These are phyloP conservation scores for Magnusiomyces tetraspermus DNA, from an alignment of 1,139 yeast species.

Conservation along the genomic window DNA sequence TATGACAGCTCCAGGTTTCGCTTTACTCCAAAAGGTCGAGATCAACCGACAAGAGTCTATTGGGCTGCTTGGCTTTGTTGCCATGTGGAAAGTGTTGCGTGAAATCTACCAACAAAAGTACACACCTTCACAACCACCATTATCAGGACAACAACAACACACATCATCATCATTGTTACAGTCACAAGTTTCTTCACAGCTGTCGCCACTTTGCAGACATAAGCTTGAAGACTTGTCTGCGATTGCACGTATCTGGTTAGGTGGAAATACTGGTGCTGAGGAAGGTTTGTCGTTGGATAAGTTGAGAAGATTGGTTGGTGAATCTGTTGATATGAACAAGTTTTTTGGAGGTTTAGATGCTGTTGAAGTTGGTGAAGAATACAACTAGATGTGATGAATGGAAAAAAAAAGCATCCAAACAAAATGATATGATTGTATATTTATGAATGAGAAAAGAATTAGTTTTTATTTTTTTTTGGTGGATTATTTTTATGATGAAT, in stretches of 20 bases:
- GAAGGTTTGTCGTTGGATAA: constrained; percentile 26
- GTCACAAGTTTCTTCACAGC: too few species aligned
- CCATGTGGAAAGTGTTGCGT: constrained; percentile 22
- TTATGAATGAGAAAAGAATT: too few species aligned
- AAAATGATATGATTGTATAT: too few species aligned
- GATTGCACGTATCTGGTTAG: constrained; percentile 32
- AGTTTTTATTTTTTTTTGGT: too few species aligned
- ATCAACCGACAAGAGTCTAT: constrained; percentile 21
- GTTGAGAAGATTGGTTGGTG: constrained; percentile 29
- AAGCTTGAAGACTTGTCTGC: constrained; percentile 21
- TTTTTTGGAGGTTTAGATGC: constrained; percentile 28
- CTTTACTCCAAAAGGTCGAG: constrained; percentile 18
- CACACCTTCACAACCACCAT: too few species aligned
- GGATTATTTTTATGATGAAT: too few species aligned
- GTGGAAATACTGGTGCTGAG: constrained; percentile 29
- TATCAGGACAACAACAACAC: too few species aligned
- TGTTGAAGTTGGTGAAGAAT: constrained; percentile 23
- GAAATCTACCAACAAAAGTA: constrained; percentile 15
- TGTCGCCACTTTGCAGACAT: constrained; percentile 7
- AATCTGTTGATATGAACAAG: constrained; percentile 26
- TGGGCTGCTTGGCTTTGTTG: constrained; percentile 31
- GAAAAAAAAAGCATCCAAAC: too few species aligned
- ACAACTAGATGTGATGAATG: too few species aligned
- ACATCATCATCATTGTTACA: too few species aligned
- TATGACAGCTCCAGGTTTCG: constrained; percentile 17